A percentile compares a stretch with the other conserved stretches of the same genome.
These are phyloP conservation scores for Podochytrium sp. DNA, from an alignment of 192 early-diverging fungal species.

Conservation along the genomic window DNA sequence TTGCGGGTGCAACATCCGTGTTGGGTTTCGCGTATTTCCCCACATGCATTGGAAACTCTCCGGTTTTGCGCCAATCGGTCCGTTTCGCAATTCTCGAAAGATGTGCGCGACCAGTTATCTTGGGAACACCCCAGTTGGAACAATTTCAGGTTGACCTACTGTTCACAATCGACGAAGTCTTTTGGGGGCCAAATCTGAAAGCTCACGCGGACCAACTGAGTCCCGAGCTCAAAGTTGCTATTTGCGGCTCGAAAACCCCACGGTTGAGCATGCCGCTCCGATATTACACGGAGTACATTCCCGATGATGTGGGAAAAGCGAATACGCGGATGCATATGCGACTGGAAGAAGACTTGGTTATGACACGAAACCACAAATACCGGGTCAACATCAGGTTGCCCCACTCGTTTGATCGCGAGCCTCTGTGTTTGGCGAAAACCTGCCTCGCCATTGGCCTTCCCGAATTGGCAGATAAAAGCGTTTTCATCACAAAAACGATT, in stretches of 20 bases:
- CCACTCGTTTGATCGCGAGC: neutral
- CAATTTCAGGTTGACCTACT: neutral
- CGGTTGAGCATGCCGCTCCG: neutral
- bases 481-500: neutral
- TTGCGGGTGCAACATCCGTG: too few relatives aligned
- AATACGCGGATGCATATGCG: neutral
- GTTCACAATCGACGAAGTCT: neutral
- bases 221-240: neutral
- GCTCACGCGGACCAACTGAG: neutral
- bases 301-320: neutral
- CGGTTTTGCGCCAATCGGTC: too few relatives aligned
- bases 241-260: neutral
- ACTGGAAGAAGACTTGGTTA: neutral
- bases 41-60: too few relatives aligned
- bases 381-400: neutral
- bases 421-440: neutral
- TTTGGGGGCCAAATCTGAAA: neutral
- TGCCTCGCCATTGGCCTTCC: too few relatives aligned
- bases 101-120: too few relatives aligned
- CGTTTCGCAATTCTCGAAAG: too few relatives aligned
- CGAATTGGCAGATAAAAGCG: neutral
- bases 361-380: neutral
- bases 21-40: too few relatives aligned
- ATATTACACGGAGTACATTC: neutral
- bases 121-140: neutral